Evolutionary conservation across 768 basidiomycete species (phyloP).

Genomic region (Xerocomellus dryophilus): DNA sequence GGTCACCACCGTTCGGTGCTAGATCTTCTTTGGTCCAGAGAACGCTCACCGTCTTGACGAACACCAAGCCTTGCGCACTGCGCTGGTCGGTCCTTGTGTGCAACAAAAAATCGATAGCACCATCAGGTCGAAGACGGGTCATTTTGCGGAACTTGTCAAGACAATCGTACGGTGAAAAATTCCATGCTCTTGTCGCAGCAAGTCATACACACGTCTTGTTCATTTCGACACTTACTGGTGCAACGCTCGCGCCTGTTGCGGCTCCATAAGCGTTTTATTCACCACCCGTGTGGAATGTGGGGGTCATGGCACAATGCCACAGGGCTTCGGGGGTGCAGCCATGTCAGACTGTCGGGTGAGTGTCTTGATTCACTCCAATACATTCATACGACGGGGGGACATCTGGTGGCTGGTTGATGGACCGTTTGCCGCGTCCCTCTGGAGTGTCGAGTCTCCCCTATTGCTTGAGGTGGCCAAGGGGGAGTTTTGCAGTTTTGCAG

Average conservation of each 20-base stretch:
- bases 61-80: constrained; percentile 1
- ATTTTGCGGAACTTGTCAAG: constrained; percentile 11
- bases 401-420: constrained; percentile 7
- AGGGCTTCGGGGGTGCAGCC: neutral
- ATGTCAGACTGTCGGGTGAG: constrained; percentile 25
- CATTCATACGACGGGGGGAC: constrained; percentile 25
- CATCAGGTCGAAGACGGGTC: neutral
- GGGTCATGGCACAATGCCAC: constrained; percentile 4
- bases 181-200: constrained; percentile 22
- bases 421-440: constrained; percentile 1
- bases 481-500: constrained; percentile 13
- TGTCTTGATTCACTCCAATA: constrained; percentile 32
- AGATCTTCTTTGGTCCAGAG: neutral
- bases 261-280: constrained; percentile 13
- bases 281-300: constrained; percentile 6
- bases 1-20: neutral
- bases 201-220: constrained; percentile 18
- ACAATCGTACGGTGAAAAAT: constrained; percentile 28
- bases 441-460: neutral
- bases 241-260: constrained; percentile 15
- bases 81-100: neutral
- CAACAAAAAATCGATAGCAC: constrained; percentile 5
- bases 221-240: constrained; percentile 24
- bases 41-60: constrained; percentile 13
- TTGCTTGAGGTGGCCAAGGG: constrained; percentile 5